These are phyloP conservation scores for Penicillium sclerotiorum DNA, from an alignment of 2,329 filamentous ascomycete species.

Conservation along the genomic window DNA sequence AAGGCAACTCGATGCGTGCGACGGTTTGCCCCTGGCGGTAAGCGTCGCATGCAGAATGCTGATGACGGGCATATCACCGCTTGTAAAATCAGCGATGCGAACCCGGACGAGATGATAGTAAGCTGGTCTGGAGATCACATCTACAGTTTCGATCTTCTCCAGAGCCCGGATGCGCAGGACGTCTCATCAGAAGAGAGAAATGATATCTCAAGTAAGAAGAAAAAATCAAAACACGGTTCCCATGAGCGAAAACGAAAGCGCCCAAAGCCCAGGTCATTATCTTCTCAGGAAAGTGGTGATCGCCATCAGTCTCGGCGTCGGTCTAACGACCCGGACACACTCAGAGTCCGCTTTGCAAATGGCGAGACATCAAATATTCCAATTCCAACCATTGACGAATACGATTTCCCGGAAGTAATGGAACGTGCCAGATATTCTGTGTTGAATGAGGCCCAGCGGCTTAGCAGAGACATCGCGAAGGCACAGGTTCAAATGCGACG, in stretches of 20 bases:
- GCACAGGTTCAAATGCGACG: slow-evolving; percentile 57
- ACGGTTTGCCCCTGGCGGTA: slow-evolving; percentile 66
- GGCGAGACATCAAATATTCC: slow-evolving; percentile 62
- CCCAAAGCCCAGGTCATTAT: slow-evolving; percentile 49
- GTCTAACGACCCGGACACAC: slow-evolving; percentile 34
- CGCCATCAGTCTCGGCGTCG: slow-evolving; percentile 51
- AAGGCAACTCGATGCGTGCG: slow-evolving; percentile 67
- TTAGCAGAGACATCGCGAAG: slow-evolving; percentile 60
- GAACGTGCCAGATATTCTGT: slow-evolving; percentile 48
- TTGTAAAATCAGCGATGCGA: slow-evolving; percentile 70
- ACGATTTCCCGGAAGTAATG: slow-evolving; percentile 35
- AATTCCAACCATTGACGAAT: slow-evolving; percentile 41
- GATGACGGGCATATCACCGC: slow-evolving; percentile 69
- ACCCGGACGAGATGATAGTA: slow-evolving; percentile 68
- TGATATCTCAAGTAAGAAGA: slow-evolving; percentile 20
- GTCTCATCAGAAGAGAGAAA: slow-evolving; percentile 28
- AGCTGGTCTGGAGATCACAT: slow-evolving; percentile 71
- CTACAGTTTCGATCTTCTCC: slow-evolving; percentile 66
- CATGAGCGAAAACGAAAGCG: slow-evolving; percentile 61
- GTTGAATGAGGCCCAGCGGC: slow-evolving; percentile 55
- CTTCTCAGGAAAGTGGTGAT: slow-evolving; percentile 46
- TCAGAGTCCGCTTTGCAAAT: slow-evolving; percentile 62
- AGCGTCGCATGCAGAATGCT: slow-evolving; percentile 46
- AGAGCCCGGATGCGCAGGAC: slow-evolving; percentile 59
- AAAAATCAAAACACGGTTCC: slow-evolving; percentile 20